Conservation (phyloP, 805 yeast genomes). For the Candida golubevii region DNA sequence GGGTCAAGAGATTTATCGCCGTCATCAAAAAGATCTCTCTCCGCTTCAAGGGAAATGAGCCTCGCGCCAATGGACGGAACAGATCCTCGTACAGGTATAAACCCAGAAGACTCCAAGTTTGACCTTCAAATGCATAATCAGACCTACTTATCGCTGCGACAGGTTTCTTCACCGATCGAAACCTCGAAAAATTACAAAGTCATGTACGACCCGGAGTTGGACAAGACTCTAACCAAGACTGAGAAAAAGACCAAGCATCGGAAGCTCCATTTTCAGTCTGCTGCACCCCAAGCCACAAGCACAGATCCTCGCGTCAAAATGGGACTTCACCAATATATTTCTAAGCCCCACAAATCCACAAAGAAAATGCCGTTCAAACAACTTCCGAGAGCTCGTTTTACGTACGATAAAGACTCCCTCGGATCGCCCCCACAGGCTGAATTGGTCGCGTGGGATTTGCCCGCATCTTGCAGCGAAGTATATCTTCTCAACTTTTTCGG, state of each 20-base stretch:
- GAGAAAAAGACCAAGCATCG: slow-evolving; percentile 30
- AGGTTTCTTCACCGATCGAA: slow-evolving; percentile 8
- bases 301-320: slow-evolving; percentile 40
- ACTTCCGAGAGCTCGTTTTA: slow-evolving; percentile 39
- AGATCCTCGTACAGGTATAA: slow-evolving; percentile 29
- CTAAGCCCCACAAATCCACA: slow-evolving; percentile 35
- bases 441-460: slow-evolving; percentile 64
- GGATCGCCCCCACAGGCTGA: slow-evolving; percentile 73
- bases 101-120: slow-evolving; percentile 28
- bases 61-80: slow-evolving; percentile 23
- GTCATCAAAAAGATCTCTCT: not conserved
- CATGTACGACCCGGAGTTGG: slow-evolving; percentile 46
- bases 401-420: slow-evolving; percentile 65
- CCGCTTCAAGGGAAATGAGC: not conserved
- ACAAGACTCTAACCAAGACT: slow-evolving; percentile 27
- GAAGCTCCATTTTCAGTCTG: slow-evolving; percentile 40
- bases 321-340: slow-evolving; percentile 25
- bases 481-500: slow-evolving; percentile 49
- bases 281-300: slow-evolving; percentile 15
- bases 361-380: slow-evolving; percentile 41
- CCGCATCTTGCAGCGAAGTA: slow-evolving; percentile 46
- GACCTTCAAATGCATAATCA: slow-evolving; percentile 28
- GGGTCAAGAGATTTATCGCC: not conserved
- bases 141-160: slow-evolving; percentile 10
- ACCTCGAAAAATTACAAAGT: slow-evolving; percentile 37